Percentiles rank a stretch among this genome's conserved stretches.
phyloP scores from a whole-genome alignment of 306 rosid genomes.

The Acacia melanoxylon region DNA sequence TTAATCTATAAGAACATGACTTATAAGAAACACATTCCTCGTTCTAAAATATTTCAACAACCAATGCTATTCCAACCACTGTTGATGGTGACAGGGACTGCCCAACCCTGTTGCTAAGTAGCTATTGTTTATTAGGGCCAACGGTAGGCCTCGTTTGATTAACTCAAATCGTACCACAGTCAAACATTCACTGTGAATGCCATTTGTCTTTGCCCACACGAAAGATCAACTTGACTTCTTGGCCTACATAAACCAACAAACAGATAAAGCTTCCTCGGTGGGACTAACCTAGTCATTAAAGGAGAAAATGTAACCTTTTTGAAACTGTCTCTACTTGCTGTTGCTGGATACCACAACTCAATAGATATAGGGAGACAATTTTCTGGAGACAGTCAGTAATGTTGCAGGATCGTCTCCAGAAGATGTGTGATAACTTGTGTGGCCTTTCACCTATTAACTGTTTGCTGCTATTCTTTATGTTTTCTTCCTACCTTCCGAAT shows the following conservation, averaged over 20 bases:
- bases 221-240: slow-evolving; percentile 38
- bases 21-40: no score
- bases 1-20: no score
- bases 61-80: background rate
- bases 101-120: background rate
- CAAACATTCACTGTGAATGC: slow-evolving; percentile 19
- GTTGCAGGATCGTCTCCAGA: background rate
- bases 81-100: background rate
- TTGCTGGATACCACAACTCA: background rate
- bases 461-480: background rate
- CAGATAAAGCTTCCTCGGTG: slow-evolving; percentile 6
- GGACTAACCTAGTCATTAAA: background rate
- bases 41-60: background rate
- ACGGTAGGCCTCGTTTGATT: background rate
- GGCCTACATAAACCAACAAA: slow-evolving; percentile 32
- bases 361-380: background rate
- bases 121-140: slow-evolving; percentile 4
- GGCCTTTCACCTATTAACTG: background rate
- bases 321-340: background rate
- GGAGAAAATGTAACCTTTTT: background rate
- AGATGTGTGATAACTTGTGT: slow-evolving; percentile 18
- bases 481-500: background rate
- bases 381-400: background rate
- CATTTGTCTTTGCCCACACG: slow-evolving; percentile 24
- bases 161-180: background rate